Conservation (phyloP, 805 yeast genomes). For the Pichia rugopelliculosa region DNA sequence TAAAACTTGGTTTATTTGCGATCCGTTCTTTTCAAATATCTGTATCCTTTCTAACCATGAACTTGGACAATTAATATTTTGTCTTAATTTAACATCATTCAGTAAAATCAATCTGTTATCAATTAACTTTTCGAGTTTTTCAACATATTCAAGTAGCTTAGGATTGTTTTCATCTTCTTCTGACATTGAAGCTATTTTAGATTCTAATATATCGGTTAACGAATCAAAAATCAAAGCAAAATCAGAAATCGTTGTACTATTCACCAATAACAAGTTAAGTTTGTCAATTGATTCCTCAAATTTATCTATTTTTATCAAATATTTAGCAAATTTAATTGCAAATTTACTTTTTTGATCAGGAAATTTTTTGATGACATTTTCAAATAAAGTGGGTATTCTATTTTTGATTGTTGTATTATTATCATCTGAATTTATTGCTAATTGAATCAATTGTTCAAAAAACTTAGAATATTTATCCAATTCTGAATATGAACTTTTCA, state of each 20-base stretch:
- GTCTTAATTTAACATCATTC: constrained; percentile 61
- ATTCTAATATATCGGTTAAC: constrained; percentile 54
- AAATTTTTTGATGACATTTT: constrained; percentile 33
- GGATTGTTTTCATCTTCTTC: constrained; percentile 11
- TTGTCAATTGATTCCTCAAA: constrained; percentile 33
- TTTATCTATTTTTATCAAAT: constrained; percentile 34
- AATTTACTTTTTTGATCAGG: constrained; percentile 55
- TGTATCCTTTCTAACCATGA: constrained; percentile 63
- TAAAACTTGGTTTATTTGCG: constrained; percentile 36
- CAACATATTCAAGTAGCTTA: constrained; percentile 31
- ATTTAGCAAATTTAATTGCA: constrained; percentile 40
- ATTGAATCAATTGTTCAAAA: constrained; percentile 32
- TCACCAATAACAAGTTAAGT: constrained; percentile 41
- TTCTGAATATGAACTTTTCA: constrained; percentile 35
- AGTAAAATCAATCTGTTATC: constrained; percentile 49
- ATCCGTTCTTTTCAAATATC: constrained; percentile 29
- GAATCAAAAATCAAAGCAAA: constrained; percentile 60
- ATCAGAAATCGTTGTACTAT: constrained; percentile 47
- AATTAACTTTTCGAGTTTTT: constrained; percentile 46
- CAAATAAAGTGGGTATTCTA: constrained; percentile 21
- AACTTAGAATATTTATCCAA: constrained; percentile 42
- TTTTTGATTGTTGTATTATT: constrained; percentile 1
- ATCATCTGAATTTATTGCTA: background rate
- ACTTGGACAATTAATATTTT: constrained; percentile 51
- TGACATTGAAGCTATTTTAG: constrained; percentile 18